Evolutionary conservation across 75 land plant species (phyloP).

Genomic region (Selaginella tamariscina): DNA sequence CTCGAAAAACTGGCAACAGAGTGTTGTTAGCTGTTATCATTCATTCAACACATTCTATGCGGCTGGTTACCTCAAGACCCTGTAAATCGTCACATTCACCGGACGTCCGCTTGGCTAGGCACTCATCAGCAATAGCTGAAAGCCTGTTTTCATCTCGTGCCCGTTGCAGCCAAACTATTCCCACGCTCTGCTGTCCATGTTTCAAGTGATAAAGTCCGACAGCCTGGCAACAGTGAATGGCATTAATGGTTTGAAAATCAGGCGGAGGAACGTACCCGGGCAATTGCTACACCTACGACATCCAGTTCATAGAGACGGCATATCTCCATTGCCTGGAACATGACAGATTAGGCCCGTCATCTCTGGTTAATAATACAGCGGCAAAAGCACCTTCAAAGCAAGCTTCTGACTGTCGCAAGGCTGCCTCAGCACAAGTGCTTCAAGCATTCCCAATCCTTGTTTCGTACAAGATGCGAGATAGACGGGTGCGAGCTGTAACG

Average conservation of each 20-base stretch:
- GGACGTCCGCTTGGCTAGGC: slow-evolving; percentile 30
- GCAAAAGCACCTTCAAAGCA: slow-evolving; percentile 48
- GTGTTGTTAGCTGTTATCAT: neutral
- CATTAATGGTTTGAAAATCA: too few species aligned
- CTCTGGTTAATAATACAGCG: neutral
- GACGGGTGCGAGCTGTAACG: slow-evolving; percentile 68
- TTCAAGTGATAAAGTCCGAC: slow-evolving; percentile 87
- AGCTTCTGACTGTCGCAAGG: slow-evolving; percentile 33
- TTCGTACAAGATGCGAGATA: slow-evolving; percentile 68
- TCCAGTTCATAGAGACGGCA: slow-evolving; percentile 72
- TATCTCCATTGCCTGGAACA: slow-evolving; percentile 61
- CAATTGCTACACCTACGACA: slow-evolving; percentile 37
- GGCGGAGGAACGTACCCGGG: slow-evolving; percentile 43
- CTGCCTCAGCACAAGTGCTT: slow-evolving; percentile 51
- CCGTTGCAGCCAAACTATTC: slow-evolving; percentile 77
- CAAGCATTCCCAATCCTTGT: slow-evolving; percentile 69
- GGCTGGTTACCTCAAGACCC: neutral
- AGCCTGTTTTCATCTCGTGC: slow-evolving; percentile 71
- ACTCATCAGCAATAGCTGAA: slow-evolving; percentile 54
- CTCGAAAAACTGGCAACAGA: neutral
- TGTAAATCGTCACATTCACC: neutral
- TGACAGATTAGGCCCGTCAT: neutral
- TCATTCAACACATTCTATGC: neutral
- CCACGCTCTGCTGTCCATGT: slow-evolving; percentile 85
- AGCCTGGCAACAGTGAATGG: slow-evolving; percentile 58